Evolutionary conservation across 768 basidiomycete species (phyloP).

Genomic region (Leccinum ochraceum): DNA sequence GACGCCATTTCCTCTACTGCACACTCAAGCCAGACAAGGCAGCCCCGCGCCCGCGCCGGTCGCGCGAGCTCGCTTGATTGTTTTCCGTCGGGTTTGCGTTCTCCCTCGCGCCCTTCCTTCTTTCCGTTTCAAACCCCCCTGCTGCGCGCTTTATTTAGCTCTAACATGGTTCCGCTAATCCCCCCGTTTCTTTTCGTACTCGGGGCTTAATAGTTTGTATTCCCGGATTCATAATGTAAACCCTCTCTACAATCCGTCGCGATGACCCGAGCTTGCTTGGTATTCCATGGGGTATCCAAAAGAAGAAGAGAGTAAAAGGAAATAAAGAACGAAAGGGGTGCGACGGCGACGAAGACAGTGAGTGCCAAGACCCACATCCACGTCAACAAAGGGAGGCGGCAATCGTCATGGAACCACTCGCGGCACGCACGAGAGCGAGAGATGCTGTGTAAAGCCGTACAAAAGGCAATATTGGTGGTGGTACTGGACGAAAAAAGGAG

Average conservation of each 20-base stretch:
- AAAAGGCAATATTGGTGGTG: not conserved
- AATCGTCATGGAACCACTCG: not conserved
- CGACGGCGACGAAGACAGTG: not conserved
- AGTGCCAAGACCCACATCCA: not conserved
- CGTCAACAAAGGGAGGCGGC: not conserved
- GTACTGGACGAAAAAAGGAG: not conserved
- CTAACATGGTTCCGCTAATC: not conserved
- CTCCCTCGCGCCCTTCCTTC: not conserved
- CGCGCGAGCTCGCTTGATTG: constrained; percentile 35
- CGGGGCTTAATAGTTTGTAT: constrained; percentile 18
- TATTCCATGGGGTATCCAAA: constrained; percentile 24
- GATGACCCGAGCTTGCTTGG: constrained; percentile 3
- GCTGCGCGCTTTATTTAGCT: not conserved
- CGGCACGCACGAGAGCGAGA: too few relatives aligned
- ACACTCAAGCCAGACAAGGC: constrained; percentile 63
- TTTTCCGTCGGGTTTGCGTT: not conserved
- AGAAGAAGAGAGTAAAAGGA: not conserved
- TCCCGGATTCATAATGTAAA: constrained; percentile 13
- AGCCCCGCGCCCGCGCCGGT: constrained; percentile 44
- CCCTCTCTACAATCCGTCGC: constrained; percentile 13
- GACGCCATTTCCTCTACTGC: constrained; percentile 85
- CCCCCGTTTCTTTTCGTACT: not conserved
- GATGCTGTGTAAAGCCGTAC: not conserved
- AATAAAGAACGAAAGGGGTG: not conserved
- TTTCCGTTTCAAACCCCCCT: not conserved